phyloP scores from a whole-genome alignment of 257 asterid genomes.

The Datura wrightii region DNA sequence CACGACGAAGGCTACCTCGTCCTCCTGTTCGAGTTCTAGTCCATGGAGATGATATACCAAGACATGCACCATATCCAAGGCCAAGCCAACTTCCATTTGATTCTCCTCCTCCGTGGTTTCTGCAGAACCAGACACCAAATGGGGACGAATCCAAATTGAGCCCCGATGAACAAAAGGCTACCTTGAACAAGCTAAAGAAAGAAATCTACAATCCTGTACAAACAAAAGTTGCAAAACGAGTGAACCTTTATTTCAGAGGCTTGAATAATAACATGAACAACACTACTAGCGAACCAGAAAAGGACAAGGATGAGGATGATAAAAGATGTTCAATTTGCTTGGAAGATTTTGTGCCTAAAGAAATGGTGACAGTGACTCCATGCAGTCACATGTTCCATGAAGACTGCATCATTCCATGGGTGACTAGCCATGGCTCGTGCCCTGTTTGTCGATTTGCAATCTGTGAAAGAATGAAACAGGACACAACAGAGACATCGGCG shows the following conservation, averaged over 20 bases:
- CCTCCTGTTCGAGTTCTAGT: constrained; percentile 37
- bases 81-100: constrained; percentile 24
- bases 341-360: constrained; percentile 77
- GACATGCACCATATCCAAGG: constrained; percentile 33
- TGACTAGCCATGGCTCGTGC: constrained; percentile 72
- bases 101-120: constrained; percentile 39
- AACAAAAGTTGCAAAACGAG: constrained; percentile 47
- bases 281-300: background rate
- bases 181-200: constrained; percentile 62
- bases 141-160: constrained; percentile 54
- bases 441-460: constrained; percentile 73
- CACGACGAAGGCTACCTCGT: constrained; percentile 30
- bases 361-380: constrained; percentile 71
- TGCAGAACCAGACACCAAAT: constrained; percentile 24
- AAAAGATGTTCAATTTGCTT: constrained; percentile 80
- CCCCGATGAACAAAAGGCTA: constrained; percentile 58
- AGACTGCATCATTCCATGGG: constrained; percentile 93
- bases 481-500: constrained; percentile 28
- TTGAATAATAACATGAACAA: constrained; percentile 38
- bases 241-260: constrained; percentile 47
- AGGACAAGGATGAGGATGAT: constrained; percentile 48
- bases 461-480: constrained; percentile 34
- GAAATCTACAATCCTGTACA: constrained; percentile 74
- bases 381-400: constrained; percentile 94
- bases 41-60: constrained; percentile 36